Conservation (phyloP, 805 yeast genomes). For the Wickerhamomyces rabaulensis region DNA sequence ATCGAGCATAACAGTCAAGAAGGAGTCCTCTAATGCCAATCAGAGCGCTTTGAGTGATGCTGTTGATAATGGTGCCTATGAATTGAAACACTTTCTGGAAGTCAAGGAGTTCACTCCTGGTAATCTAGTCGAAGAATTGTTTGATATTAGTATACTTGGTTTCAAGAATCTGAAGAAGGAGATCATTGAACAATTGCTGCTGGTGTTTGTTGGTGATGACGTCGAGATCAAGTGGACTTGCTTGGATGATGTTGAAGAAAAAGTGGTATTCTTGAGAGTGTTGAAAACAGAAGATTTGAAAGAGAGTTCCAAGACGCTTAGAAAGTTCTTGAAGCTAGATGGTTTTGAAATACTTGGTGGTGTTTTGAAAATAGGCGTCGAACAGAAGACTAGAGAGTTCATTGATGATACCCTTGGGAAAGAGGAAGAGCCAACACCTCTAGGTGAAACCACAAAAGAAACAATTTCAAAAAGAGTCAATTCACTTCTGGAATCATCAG, state of each 20-base stretch:
- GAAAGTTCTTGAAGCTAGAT: slow-evolving; percentile 1
- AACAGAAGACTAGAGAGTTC: slow-evolving; percentile 8
- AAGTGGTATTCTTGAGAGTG: slow-evolving; percentile 27
- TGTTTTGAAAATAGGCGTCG: slow-evolving; percentile 4
- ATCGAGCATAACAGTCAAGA: not conserved
- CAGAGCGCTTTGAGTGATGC: not conserved
- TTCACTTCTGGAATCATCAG: slow-evolving; percentile 5
- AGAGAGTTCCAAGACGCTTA: not conserved
- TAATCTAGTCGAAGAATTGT: slow-evolving; percentile 32
- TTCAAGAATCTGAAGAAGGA: slow-evolving; percentile 28
- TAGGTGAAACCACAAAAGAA: not conserved
- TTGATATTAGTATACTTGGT: slow-evolving; percentile 28
- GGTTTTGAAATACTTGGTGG: slow-evolving; percentile 1
- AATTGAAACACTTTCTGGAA: slow-evolving; percentile 10
- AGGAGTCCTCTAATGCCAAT: not conserved
- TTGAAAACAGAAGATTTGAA: not conserved
- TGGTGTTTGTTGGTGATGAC: slow-evolving; percentile 10
- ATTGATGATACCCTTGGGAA: slow-evolving; percentile 9
- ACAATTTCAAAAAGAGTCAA: not conserved
- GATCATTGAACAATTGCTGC: slow-evolving; percentile 31
- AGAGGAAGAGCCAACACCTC: not conserved
- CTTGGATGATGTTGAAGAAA: slow-evolving; percentile 30
- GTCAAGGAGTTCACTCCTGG: slow-evolving; percentile 28
- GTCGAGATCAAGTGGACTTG: slow-evolving; percentile 30
- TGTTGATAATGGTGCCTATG: not conserved